Conservation (phyloP, 768 basidiomycete species). For the Pholiota microspora region DNA sequence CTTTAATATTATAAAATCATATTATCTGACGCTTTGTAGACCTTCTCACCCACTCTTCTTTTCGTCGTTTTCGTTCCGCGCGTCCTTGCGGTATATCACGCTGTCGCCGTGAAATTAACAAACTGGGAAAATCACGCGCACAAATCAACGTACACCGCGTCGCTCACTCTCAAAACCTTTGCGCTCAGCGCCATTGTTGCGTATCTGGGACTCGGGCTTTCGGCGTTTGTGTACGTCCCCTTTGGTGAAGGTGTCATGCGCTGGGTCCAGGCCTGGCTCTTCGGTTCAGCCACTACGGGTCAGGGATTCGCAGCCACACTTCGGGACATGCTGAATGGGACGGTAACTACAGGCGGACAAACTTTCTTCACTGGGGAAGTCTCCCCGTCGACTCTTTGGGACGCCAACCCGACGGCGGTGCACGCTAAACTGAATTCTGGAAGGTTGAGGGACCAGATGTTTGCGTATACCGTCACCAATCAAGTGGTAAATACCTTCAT, state of each 20-base stretch:
- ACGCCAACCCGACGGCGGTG: slow-evolving; percentile 47
- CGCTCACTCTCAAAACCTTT: slow-evolving; percentile 89
- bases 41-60: slow-evolving; percentile 79
- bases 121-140: slow-evolving; percentile 92
- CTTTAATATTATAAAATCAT: neutral
- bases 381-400: slow-evolving; percentile 39
- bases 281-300: slow-evolving; percentile 24
- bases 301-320: slow-evolving; percentile 21
- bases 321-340: slow-evolving; percentile 29
- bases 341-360: slow-evolving; percentile 14
- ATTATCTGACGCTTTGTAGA: slow-evolving; percentile 36
- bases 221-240: slow-evolving; percentile 95
- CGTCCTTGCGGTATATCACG: slow-evolving; percentile 71
- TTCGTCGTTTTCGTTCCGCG: slow-evolving; percentile 82
- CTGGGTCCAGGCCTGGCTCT: slow-evolving; percentile 42
- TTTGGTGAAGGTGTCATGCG: slow-evolving; percentile 87
- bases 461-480: slow-evolving; percentile 88
- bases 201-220: slow-evolving; percentile 86
- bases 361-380: slow-evolving; percentile 8
- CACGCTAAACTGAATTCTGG: slow-evolving; percentile 61
- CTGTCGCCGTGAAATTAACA: slow-evolving; percentile 66
- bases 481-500: slow-evolving; percentile 76
- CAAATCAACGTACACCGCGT: slow-evolving; percentile 70
- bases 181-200: slow-evolving; percentile 86
- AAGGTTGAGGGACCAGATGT: slow-evolving; percentile 87